Base-by-base conservation (phyloP, 1,284 basidiomycete species). In the Entoloma clypeatum region DNA sequence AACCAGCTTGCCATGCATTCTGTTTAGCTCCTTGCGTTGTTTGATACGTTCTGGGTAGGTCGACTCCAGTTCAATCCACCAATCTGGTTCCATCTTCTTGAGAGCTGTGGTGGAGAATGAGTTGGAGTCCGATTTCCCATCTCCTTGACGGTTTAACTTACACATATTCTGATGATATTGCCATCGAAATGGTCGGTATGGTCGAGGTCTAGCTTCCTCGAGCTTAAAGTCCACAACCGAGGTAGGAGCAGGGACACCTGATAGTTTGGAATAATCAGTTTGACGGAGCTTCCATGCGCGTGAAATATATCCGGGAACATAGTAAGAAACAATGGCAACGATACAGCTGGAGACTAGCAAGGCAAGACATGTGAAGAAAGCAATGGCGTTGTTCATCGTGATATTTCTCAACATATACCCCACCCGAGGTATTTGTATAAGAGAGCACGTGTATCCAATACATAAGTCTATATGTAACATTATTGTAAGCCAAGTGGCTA, bases 121-220 rank as follows among this genome's bases (percentile, higher is more conserved):
- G 37, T 25, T 19, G 10, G 25, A 9, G 13, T 5, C 14, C 2
- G 4, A 14, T 17, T 29, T 25, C n/a, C n/a, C n/a, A n/a, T n/a
- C n/a, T 5, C 19, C 11, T 17, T 4, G 11, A 14, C 9, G 7
- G 28, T 8, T 9, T 27, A 10, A 61, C 67, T 35, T 52, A 73
- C 73, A 63, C 74, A 75, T 74, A n/a, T 58, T 72, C 48, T 76
- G 74, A 46, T 73, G 64, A 42, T 73, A 75, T 41, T 59, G 58
- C 72, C 74, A 75, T 43, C 74, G 62, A 47, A 76, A 73, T 0
- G 74, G 74, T 18, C 74, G 63, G 51, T 75, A 76, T 13, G 74
- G 75, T 22, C 74, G 62, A 3, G 75, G 58, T 38, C 58, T 64
- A 2, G 71, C 62, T 3, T 45, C 59, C 35, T 63, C 56, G 31